phyloP scores from a whole-genome alignment of 495 filamentous ascomycete species.

The Talaromyces borbonicus region DNA sequence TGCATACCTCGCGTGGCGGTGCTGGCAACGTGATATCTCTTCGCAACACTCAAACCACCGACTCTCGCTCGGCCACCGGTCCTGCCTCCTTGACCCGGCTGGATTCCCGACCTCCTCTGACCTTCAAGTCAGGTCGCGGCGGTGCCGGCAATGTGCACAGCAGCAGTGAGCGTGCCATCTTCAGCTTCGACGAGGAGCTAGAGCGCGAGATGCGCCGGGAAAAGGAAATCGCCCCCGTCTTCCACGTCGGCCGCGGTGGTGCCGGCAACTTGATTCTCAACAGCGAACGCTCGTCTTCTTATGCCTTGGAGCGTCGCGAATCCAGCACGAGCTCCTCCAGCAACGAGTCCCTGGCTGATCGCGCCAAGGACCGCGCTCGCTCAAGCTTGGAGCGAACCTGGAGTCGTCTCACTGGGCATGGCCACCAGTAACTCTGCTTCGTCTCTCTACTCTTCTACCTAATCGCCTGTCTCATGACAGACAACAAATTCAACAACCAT shows the following conservation, averaged over 20 bases:
- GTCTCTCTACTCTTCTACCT: too few species aligned
- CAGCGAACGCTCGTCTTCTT: conserved; percentile 11
- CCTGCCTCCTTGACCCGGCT: conserved; percentile 40
- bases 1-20: conserved; percentile 77
- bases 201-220: conserved; percentile 54
- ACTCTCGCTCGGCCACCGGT: conserved; percentile 39
- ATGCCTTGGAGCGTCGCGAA: conserved; percentile 29
- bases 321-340: conserved; percentile 34
- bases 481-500: neutral
- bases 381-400: conserved; percentile 35
- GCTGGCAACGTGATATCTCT: conserved; percentile 71
- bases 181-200: conserved; percentile 90
- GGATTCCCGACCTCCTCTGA: conserved; percentile 28
- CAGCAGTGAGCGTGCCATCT: conserved; percentile 55
- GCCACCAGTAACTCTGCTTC: neutral
- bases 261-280: conserved; percentile 64
- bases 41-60: conserved; percentile 53
- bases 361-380: conserved; percentile 31
- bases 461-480: neutral
- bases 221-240: conserved; percentile 48
- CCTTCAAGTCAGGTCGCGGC: conserved; percentile 74
- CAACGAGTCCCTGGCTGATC: conserved; percentile 28
- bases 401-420: conserved; percentile 26
- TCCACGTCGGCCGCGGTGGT: conserved; percentile 81
- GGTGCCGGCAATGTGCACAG: conserved; percentile 82